A percentile compares a stretch with the other conserved stretches of the same genome.
Conservation (phyloP, 75 land plant genomes). For the Pinus taeda region DNA sequence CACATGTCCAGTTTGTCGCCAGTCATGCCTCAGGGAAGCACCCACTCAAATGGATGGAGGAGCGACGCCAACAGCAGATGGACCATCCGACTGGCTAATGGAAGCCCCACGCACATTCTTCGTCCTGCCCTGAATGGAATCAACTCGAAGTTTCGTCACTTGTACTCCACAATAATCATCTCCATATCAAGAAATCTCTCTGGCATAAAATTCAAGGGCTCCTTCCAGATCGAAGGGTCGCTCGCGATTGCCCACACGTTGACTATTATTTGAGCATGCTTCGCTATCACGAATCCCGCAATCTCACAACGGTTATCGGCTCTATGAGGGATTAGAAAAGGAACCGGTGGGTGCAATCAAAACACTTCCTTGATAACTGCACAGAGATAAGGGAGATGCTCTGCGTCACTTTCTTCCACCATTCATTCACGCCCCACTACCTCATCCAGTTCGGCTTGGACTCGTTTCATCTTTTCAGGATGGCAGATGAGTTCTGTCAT, state of each 20-base stretch:
- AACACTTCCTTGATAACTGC: conserved; percentile 9
- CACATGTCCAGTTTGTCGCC: conserved; percentile 9
- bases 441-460: too few relatives aligned
- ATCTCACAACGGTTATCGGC: not conserved
- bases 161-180: not conserved
- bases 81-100: conserved; percentile 12
- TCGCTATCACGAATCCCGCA: conserved; percentile 25
- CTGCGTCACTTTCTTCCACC: too few relatives aligned
- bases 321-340: conserved; percentile 17
- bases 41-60: conserved; percentile 14
- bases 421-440: not conserved
- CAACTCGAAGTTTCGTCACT: conserved; percentile 12
- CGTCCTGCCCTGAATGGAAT: conserved; percentile 18
- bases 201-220: conserved; percentile 17
- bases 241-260: conserved; percentile 28
- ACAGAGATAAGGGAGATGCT: not conserved
- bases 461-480: too few relatives aligned
- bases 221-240: conserved; percentile 20
- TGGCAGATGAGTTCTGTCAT: not conserved
- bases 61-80: conserved; percentile 18
- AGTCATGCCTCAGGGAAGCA: not conserved
- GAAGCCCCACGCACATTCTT: conserved; percentile 17
- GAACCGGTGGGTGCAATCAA: conserved; percentile 18
- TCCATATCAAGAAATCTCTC: conserved; percentile 17
- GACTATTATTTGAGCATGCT: conserved; percentile 6